Conservation (phyloP, 148 eudicot genomes). For the Rhododendron simsii region DNA sequence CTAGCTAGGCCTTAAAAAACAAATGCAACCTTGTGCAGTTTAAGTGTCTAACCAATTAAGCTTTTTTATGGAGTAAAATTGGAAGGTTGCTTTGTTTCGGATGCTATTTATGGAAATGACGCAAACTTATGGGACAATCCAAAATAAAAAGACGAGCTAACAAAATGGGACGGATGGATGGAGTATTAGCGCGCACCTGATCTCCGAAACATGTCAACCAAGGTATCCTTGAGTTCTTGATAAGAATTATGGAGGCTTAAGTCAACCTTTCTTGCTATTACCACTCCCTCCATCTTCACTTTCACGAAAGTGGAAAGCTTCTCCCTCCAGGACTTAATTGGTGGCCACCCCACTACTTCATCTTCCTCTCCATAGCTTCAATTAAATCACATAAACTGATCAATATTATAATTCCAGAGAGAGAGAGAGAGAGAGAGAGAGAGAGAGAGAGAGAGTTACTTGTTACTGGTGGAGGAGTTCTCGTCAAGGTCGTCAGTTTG, state of each 20-base stretch:
- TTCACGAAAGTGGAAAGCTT: slow-evolving; percentile 48
- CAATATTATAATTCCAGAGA: not conserved
- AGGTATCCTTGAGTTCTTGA: slow-evolving; percentile 33
- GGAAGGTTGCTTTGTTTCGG: not conserved
- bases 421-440: not conserved
- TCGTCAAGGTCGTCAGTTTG: slow-evolving; percentile 2
- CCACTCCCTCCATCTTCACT: slow-evolving; percentile 76
- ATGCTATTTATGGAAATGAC: too few species aligned
- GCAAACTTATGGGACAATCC: not conserved
- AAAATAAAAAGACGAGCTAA: not conserved
- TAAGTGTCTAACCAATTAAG: too few species aligned
- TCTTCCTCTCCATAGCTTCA: slow-evolving; percentile 24
- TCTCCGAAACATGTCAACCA: slow-evolving; percentile 53
- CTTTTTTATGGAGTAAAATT: too few species aligned
- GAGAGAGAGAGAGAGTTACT: slow-evolving; percentile 17
- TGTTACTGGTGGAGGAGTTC: slow-evolving; percentile 16
- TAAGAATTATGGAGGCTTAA: slow-evolving; percentile 40
- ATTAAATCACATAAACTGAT: too few species aligned
- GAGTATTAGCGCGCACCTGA: slow-evolving; percentile 24
- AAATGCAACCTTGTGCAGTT: too few species aligned
- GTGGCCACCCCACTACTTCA: slow-evolving; percentile 75
- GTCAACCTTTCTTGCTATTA: slow-evolving; percentile 66
- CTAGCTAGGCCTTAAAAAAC: too few species aligned
- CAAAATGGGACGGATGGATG: not conserved
- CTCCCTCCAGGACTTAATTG: slow-evolving; percentile 47